These are phyloP conservation scores for Passiflora organensis DNA, from an alignment of 345 rosid species.

Conservation along the genomic window DNA sequence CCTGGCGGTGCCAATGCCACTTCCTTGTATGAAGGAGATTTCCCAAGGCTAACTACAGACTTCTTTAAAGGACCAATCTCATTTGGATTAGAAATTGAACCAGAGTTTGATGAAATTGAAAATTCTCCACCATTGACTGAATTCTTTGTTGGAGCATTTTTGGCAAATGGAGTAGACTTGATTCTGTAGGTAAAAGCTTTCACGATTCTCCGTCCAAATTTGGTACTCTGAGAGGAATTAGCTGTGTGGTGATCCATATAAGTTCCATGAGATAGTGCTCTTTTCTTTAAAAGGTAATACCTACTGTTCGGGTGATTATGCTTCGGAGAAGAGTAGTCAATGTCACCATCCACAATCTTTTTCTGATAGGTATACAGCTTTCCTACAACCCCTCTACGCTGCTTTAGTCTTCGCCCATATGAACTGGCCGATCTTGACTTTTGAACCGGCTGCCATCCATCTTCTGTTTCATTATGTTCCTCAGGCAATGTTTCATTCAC, in stretches of 20 bases:
- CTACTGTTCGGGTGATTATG: conserved; percentile 49
- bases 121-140: conserved; percentile 34
- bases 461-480: conserved; percentile 63
- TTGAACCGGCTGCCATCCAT: conserved; percentile 97
- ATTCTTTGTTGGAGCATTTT: conserved; percentile 31
- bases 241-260: conserved; percentile 50
- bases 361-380: conserved; percentile 68
- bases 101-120: conserved; percentile 41
- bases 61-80: conserved; percentile 37
- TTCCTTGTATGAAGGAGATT: conserved; percentile 96
- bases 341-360: conserved; percentile 53
- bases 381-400: conserved; percentile 73
- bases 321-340: conserved; percentile 45
- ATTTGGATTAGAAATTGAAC: conserved; percentile 30
- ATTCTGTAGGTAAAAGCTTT: conserved; percentile 83
- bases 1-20: conserved; percentile 98
- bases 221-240: conserved; percentile 54
- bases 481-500: conserved; percentile 36
- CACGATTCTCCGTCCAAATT: conserved; percentile 68
- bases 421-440: conserved; percentile 80
- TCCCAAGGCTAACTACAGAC: conserved; percentile 59
- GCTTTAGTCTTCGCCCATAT: conserved; percentile 67
- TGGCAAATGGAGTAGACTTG: conserved; percentile 54
- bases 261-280: conserved; percentile 56
- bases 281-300: conserved; percentile 64